phyloP scores from a whole-genome alignment of 345 rosid species.

The Heritiera fomes region DNA sequence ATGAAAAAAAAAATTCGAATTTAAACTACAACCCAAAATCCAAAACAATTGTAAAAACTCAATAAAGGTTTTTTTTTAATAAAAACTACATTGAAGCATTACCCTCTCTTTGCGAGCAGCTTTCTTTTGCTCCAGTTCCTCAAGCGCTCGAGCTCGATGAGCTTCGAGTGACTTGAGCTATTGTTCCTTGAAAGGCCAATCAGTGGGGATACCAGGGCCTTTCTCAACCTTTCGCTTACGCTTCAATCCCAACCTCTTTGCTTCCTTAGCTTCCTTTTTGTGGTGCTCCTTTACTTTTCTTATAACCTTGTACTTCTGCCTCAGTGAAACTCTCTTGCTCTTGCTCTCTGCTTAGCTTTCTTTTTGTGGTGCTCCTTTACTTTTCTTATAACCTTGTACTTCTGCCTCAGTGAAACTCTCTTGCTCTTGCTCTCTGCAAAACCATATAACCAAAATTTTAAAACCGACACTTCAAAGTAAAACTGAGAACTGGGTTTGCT shows the following conservation, averaged over 20 bases:
- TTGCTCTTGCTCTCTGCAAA: conserved; percentile 91
- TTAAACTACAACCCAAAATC: neutral
- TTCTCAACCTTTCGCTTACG: conserved; percentile 72
- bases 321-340: conserved; percentile 86
- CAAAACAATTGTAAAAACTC: neutral
- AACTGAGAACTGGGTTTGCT: conserved; percentile 22
- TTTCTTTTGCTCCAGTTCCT: conserved; percentile 85
- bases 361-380: conserved; percentile 95
- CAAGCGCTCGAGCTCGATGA: conserved; percentile 82
- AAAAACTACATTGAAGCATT: conserved; percentile 1
- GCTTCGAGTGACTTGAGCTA: conserved; percentile 92
- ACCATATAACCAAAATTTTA: neutral
- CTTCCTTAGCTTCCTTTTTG: conserved; percentile 91
- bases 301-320: conserved; percentile 79
- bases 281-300: conserved; percentile 95
- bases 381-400: conserved; percentile 80
- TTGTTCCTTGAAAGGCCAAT: conserved; percentile 97
- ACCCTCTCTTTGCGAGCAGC: conserved; percentile 92
- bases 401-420: conserved; percentile 77
- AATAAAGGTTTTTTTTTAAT: neutral
- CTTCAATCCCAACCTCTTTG: conserved; percentile 68
- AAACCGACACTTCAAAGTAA: neutral
- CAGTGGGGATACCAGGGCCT: conserved; percentile 96
- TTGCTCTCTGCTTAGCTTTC: conserved; percentile 96
- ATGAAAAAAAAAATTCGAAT: neutral